Conservation (phyloP, 441 rosid genomes). For the Adansonia gregorii region DNA sequence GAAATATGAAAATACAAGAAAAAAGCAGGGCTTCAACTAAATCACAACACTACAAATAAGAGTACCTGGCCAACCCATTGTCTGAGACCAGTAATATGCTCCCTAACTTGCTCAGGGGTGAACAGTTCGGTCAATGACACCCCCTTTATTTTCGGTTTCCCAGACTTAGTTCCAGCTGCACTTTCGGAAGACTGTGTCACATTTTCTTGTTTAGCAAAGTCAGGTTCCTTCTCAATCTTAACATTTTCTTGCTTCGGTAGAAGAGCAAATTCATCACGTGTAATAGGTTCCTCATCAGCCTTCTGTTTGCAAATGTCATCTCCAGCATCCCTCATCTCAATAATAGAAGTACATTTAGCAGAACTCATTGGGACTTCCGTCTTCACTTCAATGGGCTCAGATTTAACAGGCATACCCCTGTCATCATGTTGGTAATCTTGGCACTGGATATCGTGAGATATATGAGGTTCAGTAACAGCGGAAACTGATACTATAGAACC, state of each 20-base stretch:
- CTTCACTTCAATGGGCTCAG: conserved; percentile 67
- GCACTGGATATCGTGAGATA: conserved; percentile 49
- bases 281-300: conserved; percentile 46
- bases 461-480: conserved; percentile 45
- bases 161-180: conserved; percentile 71
- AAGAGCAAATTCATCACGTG: conserved; percentile 40
- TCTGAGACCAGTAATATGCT: conserved; percentile 91
- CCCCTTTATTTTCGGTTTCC: conserved; percentile 96
- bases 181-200: conserved; percentile 55
- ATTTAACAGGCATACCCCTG: conserved; percentile 49
- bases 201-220: conserved; percentile 62
- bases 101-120: conserved; percentile 97
- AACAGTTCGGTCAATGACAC: conserved; percentile 96
- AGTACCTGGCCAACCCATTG: conserved; percentile 99
- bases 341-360: conserved; percentile 53
- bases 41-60: conserved; percentile 10
- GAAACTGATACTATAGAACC: conserved; percentile 53
- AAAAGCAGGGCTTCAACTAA: background rate
- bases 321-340: conserved; percentile 54
- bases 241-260: conserved; percentile 52
- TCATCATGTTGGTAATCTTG: conserved; percentile 58
- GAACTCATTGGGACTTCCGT: conserved; percentile 56
- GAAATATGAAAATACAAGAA: background rate
- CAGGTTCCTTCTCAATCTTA: conserved; percentile 65
- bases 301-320: conserved; percentile 55